phyloP scores from a whole-genome alignment of 352 stramenopile species.

The Pythium insidiosum region DNA sequence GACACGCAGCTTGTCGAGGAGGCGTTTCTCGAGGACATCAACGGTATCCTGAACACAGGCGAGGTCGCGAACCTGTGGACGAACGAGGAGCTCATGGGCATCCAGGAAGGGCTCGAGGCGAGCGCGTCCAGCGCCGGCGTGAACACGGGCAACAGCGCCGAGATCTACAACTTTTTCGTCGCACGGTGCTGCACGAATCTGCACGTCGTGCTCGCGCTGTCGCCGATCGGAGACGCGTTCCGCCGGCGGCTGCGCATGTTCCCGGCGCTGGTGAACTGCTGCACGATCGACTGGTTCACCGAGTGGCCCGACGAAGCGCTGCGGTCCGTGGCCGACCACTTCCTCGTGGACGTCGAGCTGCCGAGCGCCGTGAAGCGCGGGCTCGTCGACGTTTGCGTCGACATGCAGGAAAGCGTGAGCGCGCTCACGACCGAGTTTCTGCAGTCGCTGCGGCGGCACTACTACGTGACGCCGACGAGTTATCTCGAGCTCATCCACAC shows the following conservation, averaged over 20 bases:
- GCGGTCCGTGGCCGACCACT: slow-evolving; percentile 88
- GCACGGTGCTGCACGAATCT: slow-evolving; percentile 88
- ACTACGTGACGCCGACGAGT: slow-evolving; percentile 95
- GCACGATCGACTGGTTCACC: slow-evolving; percentile 96
- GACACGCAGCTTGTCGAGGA: slow-evolving; percentile 93
- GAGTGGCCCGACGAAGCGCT: slow-evolving; percentile 94
- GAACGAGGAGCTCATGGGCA: slow-evolving; percentile 83
- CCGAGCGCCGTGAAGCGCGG: slow-evolving; percentile 63
- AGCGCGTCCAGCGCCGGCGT: slow-evolving; percentile 46
- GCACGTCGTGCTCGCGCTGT: slow-evolving; percentile 91
- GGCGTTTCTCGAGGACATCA: slow-evolving; percentile 91
- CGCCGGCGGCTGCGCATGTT: slow-evolving; percentile 93
- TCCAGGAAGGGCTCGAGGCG: slow-evolving; percentile 70
- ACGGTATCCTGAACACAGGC: slow-evolving; percentile 90
- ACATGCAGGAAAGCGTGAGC: slow-evolving; percentile 92
- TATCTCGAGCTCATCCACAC: slow-evolving; percentile 95
- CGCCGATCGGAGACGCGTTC: slow-evolving; percentile 92
- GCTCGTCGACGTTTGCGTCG: slow-evolving; percentile 92
- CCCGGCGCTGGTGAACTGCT: slow-evolving; percentile 94
- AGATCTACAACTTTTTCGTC: slow-evolving; percentile 91
- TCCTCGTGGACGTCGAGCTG: slow-evolving; percentile 87
- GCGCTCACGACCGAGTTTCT: slow-evolving; percentile 78
- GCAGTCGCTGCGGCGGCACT: slow-evolving; percentile 84
- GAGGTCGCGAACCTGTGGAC: slow-evolving; percentile 91
- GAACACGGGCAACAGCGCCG: slow-evolving; percentile 62